These are phyloP conservation scores for Lentinula aciculospora DNA, from an alignment of 768 basidiomycete species.

Conservation along the genomic window DNA sequence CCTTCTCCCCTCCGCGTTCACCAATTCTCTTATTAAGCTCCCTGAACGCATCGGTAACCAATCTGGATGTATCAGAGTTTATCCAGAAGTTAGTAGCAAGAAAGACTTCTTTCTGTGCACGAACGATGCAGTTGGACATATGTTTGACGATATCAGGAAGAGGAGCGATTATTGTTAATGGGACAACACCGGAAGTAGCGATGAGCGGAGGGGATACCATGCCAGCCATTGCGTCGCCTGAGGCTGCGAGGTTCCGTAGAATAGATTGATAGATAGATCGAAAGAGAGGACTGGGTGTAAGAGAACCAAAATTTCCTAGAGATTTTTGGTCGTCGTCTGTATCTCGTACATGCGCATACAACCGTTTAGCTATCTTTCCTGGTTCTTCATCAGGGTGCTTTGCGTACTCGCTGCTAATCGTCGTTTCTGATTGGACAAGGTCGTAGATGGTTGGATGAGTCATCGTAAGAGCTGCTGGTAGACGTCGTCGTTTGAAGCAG, in stretches of 20 bases:
- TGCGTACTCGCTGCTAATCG: constrained; percentile 12
- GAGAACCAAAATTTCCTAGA: constrained; percentile 20
- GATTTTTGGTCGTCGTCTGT: background rate
- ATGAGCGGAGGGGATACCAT: constrained; percentile 60
- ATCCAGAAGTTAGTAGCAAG: constrained; percentile 65
- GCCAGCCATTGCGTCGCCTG: constrained; percentile 47
- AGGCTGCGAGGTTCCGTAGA: constrained; percentile 41
- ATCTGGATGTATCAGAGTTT: constrained; percentile 42
- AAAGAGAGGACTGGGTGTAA: constrained; percentile 51
- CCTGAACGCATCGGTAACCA: constrained; percentile 44
- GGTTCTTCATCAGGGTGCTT: background rate
- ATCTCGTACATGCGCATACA: constrained; percentile 17
- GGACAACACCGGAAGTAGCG: constrained; percentile 57
- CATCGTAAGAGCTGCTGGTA: background rate
- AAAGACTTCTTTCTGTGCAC: constrained; percentile 59
- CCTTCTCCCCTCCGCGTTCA: constrained; percentile 33
- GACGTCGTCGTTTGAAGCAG: too few species aligned
- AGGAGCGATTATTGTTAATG: constrained; percentile 56
- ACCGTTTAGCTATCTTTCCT: constrained; percentile 15
- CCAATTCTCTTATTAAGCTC: constrained; percentile 45
- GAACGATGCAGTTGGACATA: constrained; percentile 55
- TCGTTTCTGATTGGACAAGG: constrained; percentile 13
- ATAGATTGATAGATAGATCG: constrained; percentile 42
- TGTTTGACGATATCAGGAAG: constrained; percentile 73
- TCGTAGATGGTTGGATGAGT: constrained; percentile 5